Percentiles rank a stretch among this genome's conserved stretches.
phyloP scores from a whole-genome alignment of 2,329 filamentous ascomycete genomes.

The Huntiella moniliformis region DNA sequence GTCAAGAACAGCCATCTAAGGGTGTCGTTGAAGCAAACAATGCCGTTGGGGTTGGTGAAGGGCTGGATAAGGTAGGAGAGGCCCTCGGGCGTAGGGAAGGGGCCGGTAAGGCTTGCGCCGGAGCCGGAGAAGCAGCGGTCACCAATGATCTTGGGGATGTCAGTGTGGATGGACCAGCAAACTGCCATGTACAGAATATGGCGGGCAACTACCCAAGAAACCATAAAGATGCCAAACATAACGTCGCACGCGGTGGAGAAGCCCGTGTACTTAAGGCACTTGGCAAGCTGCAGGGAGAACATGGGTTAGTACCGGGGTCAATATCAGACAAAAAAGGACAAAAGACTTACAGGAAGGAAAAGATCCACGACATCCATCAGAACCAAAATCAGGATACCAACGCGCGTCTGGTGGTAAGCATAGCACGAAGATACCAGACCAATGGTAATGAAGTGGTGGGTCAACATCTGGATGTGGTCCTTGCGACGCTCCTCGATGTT shows the following conservation, averaged over 20 bases:
- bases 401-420: conserved; percentile 67
- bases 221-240: conserved; percentile 69
- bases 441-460: conserved; percentile 81
- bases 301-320: conserved; percentile 11
- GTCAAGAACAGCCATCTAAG: conserved; percentile 63
- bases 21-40: conserved; percentile 59
- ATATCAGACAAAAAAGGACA: background rate
- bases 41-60: conserved; percentile 49
- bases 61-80: conserved; percentile 52
- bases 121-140: conserved; percentile 53
- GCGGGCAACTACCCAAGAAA: conserved; percentile 66
- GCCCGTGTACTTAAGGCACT: conserved; percentile 80
- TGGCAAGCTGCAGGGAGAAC: conserved; percentile 44
- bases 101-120: conserved; percentile 34
- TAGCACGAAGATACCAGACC: conserved; percentile 66
- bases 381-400: conserved; percentile 74
- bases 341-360: conserved; percentile 52
- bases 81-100: conserved; percentile 31
- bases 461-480: conserved; percentile 91
- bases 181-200: conserved; percentile 65
- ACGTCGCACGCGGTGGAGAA: conserved; percentile 60
- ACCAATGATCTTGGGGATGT: conserved; percentile 42
- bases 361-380: conserved; percentile 91
- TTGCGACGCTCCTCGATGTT: conserved; percentile 89
- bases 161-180: conserved; percentile 62